phyloP scores from a whole-genome alignment of 371 early-diverging fungal species.

The Smittium culicis region DNA sequence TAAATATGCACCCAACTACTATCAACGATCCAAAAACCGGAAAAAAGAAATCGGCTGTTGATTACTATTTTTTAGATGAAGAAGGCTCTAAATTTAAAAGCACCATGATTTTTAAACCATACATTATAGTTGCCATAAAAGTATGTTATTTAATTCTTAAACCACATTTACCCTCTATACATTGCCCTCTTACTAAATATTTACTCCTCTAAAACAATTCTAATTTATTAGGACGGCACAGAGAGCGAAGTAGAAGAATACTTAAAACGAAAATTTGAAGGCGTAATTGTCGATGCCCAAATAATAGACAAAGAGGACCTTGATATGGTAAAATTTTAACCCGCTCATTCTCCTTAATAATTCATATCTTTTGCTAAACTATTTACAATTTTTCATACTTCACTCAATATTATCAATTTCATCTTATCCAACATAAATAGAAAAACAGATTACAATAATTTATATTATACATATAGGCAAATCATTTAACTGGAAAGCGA shows the following conservation, averaged over 20 bases:
- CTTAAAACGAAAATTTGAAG: constrained; percentile 57
- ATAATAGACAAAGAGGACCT: constrained; percentile 72
- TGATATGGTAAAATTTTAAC: constrained; percentile 37
- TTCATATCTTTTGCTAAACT: neutral
- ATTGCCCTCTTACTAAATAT: neutral
- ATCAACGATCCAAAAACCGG: constrained; percentile 10
- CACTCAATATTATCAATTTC: neutral
- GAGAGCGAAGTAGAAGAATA: constrained; percentile 80
- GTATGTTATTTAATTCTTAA: constrained; percentile 25
- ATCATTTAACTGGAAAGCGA: constrained; percentile 72
- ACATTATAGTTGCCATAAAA: constrained; percentile 76
- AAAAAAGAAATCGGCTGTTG: constrained; percentile 46
- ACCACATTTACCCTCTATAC: constrained; percentile 1
- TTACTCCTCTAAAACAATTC: constrained; percentile 26
- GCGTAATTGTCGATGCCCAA: constrained; percentile 43
- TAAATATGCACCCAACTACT: constrained; percentile 69
- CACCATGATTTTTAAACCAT: constrained; percentile 71
- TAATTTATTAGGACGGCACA: constrained; percentile 31
- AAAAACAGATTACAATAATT: neutral
- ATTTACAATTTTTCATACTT: neutral
- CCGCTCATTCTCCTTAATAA: neutral
- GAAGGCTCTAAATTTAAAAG: constrained; percentile 81
- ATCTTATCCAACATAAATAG: neutral
- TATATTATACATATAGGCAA: constrained; percentile 35
- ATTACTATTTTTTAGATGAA: constrained; percentile 83